Conservation (phyloP, 2,329 filamentous ascomycete species). For the Pseudohalonectria lignicola region DNA sequence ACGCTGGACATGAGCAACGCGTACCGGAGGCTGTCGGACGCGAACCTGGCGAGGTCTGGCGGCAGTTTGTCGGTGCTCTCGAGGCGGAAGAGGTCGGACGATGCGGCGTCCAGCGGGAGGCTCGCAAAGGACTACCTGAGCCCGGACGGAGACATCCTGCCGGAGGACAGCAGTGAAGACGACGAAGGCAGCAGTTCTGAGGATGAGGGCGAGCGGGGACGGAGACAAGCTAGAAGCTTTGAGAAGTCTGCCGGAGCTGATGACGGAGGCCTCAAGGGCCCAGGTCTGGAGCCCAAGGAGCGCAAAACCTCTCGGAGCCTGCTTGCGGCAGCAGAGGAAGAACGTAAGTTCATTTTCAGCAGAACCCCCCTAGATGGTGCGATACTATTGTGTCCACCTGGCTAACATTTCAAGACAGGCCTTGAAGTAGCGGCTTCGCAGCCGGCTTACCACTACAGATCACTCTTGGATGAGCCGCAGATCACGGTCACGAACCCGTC, state of each 20-base stretch:
- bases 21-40: constrained; percentile 62
- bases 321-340: constrained; percentile 66
- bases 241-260: no score
- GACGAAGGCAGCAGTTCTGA: constrained; percentile 41
- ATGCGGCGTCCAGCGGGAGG: constrained; percentile 35
- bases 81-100: constrained; percentile 35
- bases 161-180: constrained; percentile 60
- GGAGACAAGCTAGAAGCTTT: constrained; percentile 39
- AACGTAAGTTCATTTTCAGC: constrained; percentile 44
- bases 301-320: constrained; percentile 40
- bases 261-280: constrained; percentile 18
- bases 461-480: constrained; percentile 54
- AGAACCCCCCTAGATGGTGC: background rate
- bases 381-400: background rate
- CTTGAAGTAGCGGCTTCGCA: constrained; percentile 41
- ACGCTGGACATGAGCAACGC: constrained; percentile 58
- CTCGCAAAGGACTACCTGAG: constrained; percentile 57
- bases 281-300: constrained; percentile 18
- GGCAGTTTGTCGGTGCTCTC: constrained; percentile 53
- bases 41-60: constrained; percentile 52
- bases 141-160: constrained; percentile 54
- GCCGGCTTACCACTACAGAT: constrained; percentile 44
- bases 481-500: constrained; percentile 54
- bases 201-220: constrained; percentile 54
- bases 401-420: constrained; percentile 29